phyloP scores from a whole-genome alignment of 2,329 filamentous ascomycete species.

The Ophiostoma sp. region DNA sequence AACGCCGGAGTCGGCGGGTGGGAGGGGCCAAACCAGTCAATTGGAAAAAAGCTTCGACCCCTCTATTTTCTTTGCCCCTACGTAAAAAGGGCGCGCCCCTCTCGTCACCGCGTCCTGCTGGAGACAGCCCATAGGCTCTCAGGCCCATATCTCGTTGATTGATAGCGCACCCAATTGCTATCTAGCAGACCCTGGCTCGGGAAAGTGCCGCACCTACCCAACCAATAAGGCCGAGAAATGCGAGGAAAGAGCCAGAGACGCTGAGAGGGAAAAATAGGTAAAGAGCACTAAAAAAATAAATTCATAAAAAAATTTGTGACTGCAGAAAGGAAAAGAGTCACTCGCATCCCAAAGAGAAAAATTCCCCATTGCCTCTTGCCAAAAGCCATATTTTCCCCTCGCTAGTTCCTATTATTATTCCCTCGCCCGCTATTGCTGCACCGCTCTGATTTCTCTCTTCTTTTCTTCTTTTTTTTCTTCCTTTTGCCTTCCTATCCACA shows the following conservation, averaged over 20 bases:
- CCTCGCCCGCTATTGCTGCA: slow-evolving; percentile 6
- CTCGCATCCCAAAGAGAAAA: slow-evolving; percentile 28
- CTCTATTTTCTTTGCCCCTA: background rate
- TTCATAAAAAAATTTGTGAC: background rate
- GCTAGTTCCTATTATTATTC: slow-evolving; percentile 25
- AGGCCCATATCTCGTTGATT: background rate
- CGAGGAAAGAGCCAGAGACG: background rate
- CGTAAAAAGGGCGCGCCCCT: background rate
- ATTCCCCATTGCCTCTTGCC: slow-evolving; percentile 21
- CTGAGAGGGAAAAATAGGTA: background rate
- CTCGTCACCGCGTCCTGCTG: no score
- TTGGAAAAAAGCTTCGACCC: slow-evolving; percentile 10
- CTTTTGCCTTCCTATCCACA: slow-evolving; percentile 14
- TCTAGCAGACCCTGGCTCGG: slow-evolving; percentile 9
- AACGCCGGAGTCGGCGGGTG: slow-evolving; percentile 14
- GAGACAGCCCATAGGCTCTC: background rate
- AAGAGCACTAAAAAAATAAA: slow-evolving; percentile 13
- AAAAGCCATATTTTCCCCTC: slow-evolving; percentile 2
- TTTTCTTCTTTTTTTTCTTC: slow-evolving; percentile 24
- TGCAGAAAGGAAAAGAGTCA: slow-evolving; percentile 28
- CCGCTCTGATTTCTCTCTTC: slow-evolving; percentile 25
- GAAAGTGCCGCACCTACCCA: slow-evolving; percentile 6
- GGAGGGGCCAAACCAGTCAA: slow-evolving; percentile 6
- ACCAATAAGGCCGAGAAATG: background rate
- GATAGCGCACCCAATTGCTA: slow-evolving; percentile 16